A percentile compares a stretch with the other conserved stretches of the same genome.
These are phyloP conservation scores for Globisporangium parvum DNA, from an alignment of 352 stramenopile genomes.

Conservation along the genomic window DNA sequence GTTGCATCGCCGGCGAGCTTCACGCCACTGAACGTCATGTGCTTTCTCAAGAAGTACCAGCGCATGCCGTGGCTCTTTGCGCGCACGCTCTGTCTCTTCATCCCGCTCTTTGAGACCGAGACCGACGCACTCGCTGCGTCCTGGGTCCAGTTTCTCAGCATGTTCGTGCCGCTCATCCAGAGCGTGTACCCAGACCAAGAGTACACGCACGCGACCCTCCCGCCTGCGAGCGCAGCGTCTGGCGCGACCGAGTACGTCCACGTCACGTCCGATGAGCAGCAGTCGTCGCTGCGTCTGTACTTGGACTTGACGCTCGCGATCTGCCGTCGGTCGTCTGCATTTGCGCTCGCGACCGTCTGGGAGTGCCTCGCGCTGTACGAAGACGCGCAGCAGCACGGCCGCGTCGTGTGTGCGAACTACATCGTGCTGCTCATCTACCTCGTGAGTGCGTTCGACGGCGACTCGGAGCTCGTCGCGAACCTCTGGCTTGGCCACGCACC, in stretches of 20 bases:
- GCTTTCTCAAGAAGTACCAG: constrained; percentile 27
- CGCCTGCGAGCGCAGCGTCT: constrained; percentile 16
- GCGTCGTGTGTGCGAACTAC: constrained; percentile 21
- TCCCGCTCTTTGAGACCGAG: constrained; percentile 25
- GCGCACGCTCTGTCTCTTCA: constrained; percentile 23
- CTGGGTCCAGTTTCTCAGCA: constrained; percentile 26
- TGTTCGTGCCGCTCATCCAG: constrained; percentile 22
- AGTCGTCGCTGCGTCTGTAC: constrained; percentile 24
- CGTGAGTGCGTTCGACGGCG: constrained; percentile 24
- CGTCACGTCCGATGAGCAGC: constrained; percentile 14
- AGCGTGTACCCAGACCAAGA: constrained; percentile 22
- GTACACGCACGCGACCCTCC: constrained; percentile 26
- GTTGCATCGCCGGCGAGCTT: constrained; percentile 16
- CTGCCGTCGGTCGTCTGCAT: constrained; percentile 21
- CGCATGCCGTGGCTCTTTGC: constrained; percentile 22
- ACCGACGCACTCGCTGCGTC: constrained; percentile 15
- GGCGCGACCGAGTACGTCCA: not conserved
- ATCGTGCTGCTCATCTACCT: constrained; percentile 25
- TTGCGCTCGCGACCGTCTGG: constrained; percentile 32
- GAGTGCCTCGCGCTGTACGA: constrained; percentile 26
- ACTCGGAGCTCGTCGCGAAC: constrained; percentile 19
- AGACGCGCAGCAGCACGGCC: constrained; percentile 15
- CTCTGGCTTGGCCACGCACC: constrained; percentile 19
- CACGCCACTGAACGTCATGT: constrained; percentile 29
- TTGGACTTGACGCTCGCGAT: constrained; percentile 25